Evolutionary conservation across 2,329 filamentous ascomycete genomes (phyloP).

Genomic region (Colletotrichum camelliae): DNA sequence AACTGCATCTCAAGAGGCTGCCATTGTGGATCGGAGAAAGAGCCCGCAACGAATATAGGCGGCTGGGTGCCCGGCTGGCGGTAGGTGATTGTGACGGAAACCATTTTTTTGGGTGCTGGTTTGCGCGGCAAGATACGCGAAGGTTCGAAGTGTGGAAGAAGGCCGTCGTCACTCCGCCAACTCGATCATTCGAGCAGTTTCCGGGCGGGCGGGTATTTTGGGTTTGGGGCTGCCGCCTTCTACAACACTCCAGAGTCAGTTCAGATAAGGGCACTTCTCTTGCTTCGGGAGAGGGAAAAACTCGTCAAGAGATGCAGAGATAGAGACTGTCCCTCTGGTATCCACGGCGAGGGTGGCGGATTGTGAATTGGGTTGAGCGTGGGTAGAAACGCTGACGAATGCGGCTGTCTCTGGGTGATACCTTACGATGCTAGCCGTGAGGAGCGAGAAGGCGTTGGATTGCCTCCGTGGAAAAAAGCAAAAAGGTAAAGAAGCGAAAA

Average conservation of each 20-base stretch:
- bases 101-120: conserved; percentile 13
- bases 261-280: background rate
- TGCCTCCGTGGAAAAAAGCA: background rate
- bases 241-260: background rate
- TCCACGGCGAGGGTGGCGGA: conserved; percentile 4
- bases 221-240: background rate
- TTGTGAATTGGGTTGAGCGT: background rate
- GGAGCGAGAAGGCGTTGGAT: background rate
- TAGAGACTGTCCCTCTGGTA: conserved; percentile 2
- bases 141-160: conserved; percentile 7
- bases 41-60: conserved; percentile 74
- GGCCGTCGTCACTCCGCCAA: conserved; percentile 3
- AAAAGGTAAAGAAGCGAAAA: background rate
- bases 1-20: conserved; percentile 68
- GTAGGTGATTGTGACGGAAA: conserved; percentile 65
- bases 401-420: conserved; percentile 8
- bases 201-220: background rate
- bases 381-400: conserved; percentile 11
- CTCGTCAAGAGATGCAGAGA: background rate
- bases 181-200: background rate
- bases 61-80: conserved; percentile 63
- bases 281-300: background rate
- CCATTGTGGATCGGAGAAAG: conserved; percentile 73
- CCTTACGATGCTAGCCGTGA: conserved; percentile 5
- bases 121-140: conserved; percentile 24